Evolutionary conservation across 2,329 filamentous ascomycete genomes (phyloP), one percentile per base, ranked within the genome.

Genomic region (Dryadomyces quercivorus): DNA sequence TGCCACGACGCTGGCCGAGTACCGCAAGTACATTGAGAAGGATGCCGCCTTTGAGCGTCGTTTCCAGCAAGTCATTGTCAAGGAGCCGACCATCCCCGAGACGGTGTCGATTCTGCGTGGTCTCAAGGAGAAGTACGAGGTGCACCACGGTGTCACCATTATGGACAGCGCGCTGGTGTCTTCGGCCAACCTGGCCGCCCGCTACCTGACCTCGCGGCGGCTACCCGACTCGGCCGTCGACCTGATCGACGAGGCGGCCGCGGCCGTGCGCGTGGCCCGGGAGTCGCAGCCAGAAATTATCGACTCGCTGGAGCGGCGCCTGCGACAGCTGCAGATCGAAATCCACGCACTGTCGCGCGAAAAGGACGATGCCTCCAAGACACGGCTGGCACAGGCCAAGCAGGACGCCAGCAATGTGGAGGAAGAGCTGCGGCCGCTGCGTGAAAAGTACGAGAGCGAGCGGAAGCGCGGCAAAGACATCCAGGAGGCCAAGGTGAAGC

Each of bases 21-120:
- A 98, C 72, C 83, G 93, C 65, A 98, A 98, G 70, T 97, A 98
- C 71, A 95, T 98, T 59, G 93, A 98, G 70, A 98, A 98, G 72
- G 93, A 98, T 64, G 87, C 89, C 48, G 93, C 93, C 49, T 98
- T 98, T 67, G 93, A 98, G 71, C 88, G 93, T 70, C 88, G 93
- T 69, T 98, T 98, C 78, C 93, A 98, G 69, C 93, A 98, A 70
- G 93, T 98, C 43, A 71, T 98, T 47, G 92, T 97, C 68, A 96
- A 96, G 73, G 93, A 98, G 67, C 93, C 93, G 2, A 78, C 82
- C 6, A 84, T 97, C 50, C 70, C 81, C 1, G 93, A 98, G 72
- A 97, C 93, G 15, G 82, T 98, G 59, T 98, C 93, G 21, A 98
- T 98, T 64, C 84, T 98, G n/a, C 88, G 93, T 76, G 93, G 93